Conservation (phyloP, 257 asterid genomes). For the Petunia secreta region DNA sequence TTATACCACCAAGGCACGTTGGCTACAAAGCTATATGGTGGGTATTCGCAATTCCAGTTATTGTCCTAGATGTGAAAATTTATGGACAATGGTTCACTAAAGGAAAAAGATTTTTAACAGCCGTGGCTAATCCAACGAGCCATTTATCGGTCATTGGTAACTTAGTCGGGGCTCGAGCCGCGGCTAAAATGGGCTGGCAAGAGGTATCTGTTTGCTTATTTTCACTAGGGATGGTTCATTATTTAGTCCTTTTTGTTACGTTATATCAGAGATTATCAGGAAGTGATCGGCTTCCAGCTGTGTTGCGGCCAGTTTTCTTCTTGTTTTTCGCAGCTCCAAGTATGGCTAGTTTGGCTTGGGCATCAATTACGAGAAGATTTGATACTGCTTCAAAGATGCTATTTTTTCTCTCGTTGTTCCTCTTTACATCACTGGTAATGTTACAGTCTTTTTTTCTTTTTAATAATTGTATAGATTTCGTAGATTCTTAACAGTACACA, state of each 20-base stretch:
- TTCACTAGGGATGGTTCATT: conserved; percentile 69
- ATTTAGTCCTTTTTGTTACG: conserved; percentile 70
- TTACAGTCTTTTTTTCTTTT: not conserved
- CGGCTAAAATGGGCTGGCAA: conserved; percentile 68
- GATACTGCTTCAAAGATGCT: conserved; percentile 67
- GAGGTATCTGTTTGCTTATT: conserved; percentile 56
- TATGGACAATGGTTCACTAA: conserved; percentile 79
- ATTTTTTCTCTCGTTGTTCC: conserved; percentile 64
- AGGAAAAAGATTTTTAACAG: conserved; percentile 49
- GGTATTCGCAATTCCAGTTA: conserved; percentile 51
- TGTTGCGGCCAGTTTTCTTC: conserved; percentile 62
- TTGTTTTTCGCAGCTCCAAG: conserved; percentile 70
- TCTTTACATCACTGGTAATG: conserved; percentile 65
- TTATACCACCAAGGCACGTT: conserved; percentile 33
- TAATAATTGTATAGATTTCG: too few species aligned
- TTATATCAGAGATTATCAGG: conserved; percentile 63
- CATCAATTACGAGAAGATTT: conserved; percentile 59
- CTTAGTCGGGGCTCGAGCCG: conserved; percentile 71
- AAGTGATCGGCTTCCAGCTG: conserved; percentile 54
- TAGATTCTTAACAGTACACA: too few species aligned
- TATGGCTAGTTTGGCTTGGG: conserved; percentile 74
- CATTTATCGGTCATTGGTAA: conserved; percentile 66
- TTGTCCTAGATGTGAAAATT: conserved; percentile 61
- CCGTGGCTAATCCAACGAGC: conserved; percentile 73
- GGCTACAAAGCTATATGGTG: conserved; percentile 53